A percentile compares a stretch with the other conserved stretches of the same genome.
Conservation (phyloP, 441 rosid species). For the Croton setiger region DNA sequence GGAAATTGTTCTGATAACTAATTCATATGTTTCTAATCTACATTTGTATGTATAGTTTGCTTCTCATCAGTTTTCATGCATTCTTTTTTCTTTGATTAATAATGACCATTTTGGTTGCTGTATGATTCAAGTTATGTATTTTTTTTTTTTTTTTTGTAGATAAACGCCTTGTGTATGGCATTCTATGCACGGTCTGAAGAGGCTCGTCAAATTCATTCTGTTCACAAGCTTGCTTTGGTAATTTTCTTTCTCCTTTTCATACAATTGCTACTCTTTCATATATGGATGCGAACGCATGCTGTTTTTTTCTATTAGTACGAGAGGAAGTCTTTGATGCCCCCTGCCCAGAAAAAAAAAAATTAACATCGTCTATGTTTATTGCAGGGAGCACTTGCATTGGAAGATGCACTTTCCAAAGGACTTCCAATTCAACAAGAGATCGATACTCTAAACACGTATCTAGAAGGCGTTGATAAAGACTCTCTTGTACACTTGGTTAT, state of each 20-base stretch:
- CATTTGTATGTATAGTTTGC: background rate
- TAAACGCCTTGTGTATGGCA: slow-evolving; percentile 91
- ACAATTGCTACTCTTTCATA: background rate
- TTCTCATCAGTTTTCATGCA: background rate
- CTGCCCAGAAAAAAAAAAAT: slow-evolving; percentile 7
- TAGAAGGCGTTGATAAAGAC: slow-evolving; percentile 72
- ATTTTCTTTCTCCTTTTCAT: slow-evolving; percentile 13
- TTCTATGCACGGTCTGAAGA: slow-evolving; percentile 97
- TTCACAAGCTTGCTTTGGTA: slow-evolving; percentile 97
- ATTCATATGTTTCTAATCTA: background rate
- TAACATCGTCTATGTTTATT: slow-evolving; percentile 25
- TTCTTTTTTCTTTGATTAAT: background rate
- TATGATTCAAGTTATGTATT: background rate
- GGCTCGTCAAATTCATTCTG: slow-evolving; percentile 87
- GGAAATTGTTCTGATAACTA: background rate
- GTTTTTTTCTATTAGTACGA: background rate
- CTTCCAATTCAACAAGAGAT: slow-evolving; percentile 84
- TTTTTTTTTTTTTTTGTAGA: slow-evolving; percentile 44
- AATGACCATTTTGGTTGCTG: background rate
- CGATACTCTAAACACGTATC: slow-evolving; percentile 50
- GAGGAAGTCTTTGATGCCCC: background rate
- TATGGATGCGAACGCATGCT: background rate
- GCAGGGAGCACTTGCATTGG: slow-evolving; percentile 88
- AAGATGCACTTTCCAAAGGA: slow-evolving; percentile 90
- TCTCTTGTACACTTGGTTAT: slow-evolving; percentile 73